Base-by-base conservation (phyloP, 2,329 filamentous ascomycete genomes). In the Ilyonectria sp. region DNA sequence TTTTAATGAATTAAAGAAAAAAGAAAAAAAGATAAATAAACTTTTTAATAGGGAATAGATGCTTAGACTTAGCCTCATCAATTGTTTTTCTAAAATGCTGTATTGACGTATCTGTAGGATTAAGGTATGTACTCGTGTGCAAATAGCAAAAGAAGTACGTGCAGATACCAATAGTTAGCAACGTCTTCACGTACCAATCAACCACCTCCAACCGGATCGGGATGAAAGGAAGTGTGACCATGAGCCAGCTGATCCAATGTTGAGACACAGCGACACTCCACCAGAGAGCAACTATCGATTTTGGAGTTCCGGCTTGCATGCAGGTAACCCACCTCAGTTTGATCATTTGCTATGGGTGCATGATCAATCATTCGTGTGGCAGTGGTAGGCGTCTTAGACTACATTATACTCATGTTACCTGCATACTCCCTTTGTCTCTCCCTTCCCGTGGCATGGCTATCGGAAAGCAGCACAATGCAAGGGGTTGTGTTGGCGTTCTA, bases 241-340 rank as follows among this genome's bases (percentile, higher is more conserved):
- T 35, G 37, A 53, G 50, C 52, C 35, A 35, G 23, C 53, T 21
- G 60, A 11, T 19, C 44, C 21, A 54, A 35, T 53, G 58, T 8
- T 9, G 10, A 13, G 23, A 26, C n/a, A 44, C 26, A 33, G 29
- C n/a, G 15, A 26, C 56, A 59, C 56, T 33, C 56, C 19, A 33
- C 13, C 23, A n/a, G 31, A n/a, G 31, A 33, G 23, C 15, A n/a
- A 43, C 52, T 62, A 63, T 63, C 33, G 44, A 63, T 52, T 44
- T 44, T 57, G 53, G 31, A 44, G 37, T 46, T 55, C 53, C 26
- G 26, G 50, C 19, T 43, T 63, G 6, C 4, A 31, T 44, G 53
- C 9, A 15, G n/a, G n/a, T 31, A 37, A 37, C 50, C 50, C 49
- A 47, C 50, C 29, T 50, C 6, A 43, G 40, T n/a, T 8, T 43